Percentiles rank a stretch among this genome's conserved stretches.
Conservation (phyloP, 2,329 filamentous ascomycete species). For the Cytospora mali region DNA sequence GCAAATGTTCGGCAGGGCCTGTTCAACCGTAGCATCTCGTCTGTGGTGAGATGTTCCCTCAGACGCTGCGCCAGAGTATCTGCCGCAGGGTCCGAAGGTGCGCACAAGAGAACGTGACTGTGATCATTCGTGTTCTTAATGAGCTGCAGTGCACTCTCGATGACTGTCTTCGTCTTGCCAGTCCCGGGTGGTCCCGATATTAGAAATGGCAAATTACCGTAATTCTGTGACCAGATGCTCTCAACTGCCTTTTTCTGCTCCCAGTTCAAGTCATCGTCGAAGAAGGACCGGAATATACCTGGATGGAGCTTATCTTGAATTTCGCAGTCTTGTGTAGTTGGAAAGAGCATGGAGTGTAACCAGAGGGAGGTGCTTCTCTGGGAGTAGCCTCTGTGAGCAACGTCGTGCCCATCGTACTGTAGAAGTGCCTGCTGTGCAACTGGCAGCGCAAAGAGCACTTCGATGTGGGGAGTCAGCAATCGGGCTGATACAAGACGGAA, state of each 20-base stretch:
- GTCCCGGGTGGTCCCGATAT: slow-evolving; percentile 35
- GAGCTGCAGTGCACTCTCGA: slow-evolving; percentile 33
- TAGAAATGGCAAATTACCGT: slow-evolving; percentile 33
- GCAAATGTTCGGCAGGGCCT: slow-evolving; percentile 30
- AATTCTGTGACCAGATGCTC: slow-evolving; percentile 29
- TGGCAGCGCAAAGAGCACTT: slow-evolving; percentile 26
- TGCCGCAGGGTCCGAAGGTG: slow-evolving; percentile 33
- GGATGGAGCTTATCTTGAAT: slow-evolving; percentile 29
- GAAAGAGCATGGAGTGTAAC: slow-evolving; percentile 33
- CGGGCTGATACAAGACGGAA: neutral
- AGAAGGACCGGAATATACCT: slow-evolving; percentile 26
- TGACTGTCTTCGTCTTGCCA: slow-evolving; percentile 34
- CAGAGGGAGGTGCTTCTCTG: slow-evolving; percentile 18
- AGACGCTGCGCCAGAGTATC: slow-evolving; percentile 32
- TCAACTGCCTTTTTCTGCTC: slow-evolving; percentile 33
- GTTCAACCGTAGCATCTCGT: slow-evolving; percentile 32
- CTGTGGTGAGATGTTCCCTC: slow-evolving; percentile 18
- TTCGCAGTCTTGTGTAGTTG: slow-evolving; percentile 29
- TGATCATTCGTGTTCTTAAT: slow-evolving; percentile 24
- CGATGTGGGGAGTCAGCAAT: neutral
- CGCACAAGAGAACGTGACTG: slow-evolving; percentile 33
- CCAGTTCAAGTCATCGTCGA: slow-evolving; percentile 29
- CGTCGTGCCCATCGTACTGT: neutral
- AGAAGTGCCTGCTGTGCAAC: slow-evolving; percentile 26
- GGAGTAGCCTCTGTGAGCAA: neutral